Evolutionary conservation across 1,284 basidiomycete genomes (phyloP).

Genomic region (Polyporus tsugae): DNA sequence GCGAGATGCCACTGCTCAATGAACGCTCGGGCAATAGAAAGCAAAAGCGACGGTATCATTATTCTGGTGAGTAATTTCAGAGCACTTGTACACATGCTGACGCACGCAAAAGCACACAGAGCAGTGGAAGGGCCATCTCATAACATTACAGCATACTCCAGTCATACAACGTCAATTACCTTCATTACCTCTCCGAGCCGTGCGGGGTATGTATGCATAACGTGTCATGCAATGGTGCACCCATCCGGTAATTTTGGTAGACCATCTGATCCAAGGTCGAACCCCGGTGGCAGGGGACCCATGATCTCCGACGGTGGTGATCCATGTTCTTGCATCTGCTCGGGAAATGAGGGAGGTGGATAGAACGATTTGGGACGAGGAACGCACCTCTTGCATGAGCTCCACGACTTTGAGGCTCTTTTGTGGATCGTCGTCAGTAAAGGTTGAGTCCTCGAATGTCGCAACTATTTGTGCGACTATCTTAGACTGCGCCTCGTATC

Average conservation of each 20-base stretch:
- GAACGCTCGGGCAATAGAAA: no score
- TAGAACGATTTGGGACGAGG: not conserved
- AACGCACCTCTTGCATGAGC: conserved; percentile 80
- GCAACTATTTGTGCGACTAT: conserved; percentile 76
- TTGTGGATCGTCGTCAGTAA: conserved; percentile 67
- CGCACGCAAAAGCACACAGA: not conserved
- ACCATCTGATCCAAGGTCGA: conserved; percentile 66
- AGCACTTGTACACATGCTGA: not conserved
- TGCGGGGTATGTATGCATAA: not conserved
- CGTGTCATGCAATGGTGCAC: conserved; percentile 52
- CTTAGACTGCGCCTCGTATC: conserved; percentile 75
- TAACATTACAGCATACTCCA: not conserved
- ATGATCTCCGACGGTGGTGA: conserved; percentile 92
- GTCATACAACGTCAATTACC: not conserved
- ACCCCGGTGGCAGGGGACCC: conserved; percentile 88
- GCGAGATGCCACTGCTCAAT: not conserved
- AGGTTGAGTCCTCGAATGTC: conserved; percentile 76
- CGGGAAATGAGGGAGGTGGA: no score
- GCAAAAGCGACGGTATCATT: no score
- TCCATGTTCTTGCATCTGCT: conserved; percentile 85
- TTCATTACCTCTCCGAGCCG: not conserved
- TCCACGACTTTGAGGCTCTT: conserved; percentile 64
- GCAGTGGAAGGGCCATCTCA: not conserved
- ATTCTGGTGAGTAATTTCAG: not conserved
- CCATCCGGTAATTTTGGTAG: conserved; percentile 61